Evolutionary conservation across 345 rosid genomes (phyloP), one percentile per base, ranked within the genome.

Genomic region (Lagerstroemia speciosa): DNA sequence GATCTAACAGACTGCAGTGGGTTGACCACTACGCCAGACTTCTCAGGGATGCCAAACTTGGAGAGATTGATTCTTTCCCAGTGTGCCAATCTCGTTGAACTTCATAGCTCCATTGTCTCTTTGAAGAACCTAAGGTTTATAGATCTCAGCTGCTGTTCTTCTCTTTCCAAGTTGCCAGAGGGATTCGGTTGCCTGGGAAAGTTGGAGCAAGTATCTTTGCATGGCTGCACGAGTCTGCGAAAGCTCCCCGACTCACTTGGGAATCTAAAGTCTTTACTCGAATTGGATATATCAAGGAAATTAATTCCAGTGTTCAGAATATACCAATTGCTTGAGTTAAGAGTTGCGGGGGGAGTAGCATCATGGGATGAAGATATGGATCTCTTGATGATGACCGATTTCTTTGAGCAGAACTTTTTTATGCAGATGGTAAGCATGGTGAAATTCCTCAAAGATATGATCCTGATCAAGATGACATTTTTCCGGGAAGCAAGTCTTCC

Each of bases 51-150:
- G 0, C 24, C 2, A 7, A 50, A 40, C 30, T 53, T 67, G 62
- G 63, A 67, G 46, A 67, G 0, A 29, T 32, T 67, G 27, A 26
- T 27, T 50, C 63, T 67, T 17, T 33, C 9, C 33, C 0, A 20
- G 8, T 67, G 70, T 15, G 41, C 41, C 43, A 34, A 53, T 4
- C 27, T 67, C 0, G 19, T 6, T 19, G 15, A 55, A 34, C 52
- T 50, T 48, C 62, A 67, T 9, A 26, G 48, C 20, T 67, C 70
- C 63, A 67, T 67, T 6, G 8, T 26, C 15, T 29, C 33, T 46
- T 20, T 67, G 36, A 52, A 36, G n/a, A 0, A 1, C 22, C 70
- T 67, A 22, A 34, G 11, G 61, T 31, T 26, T 20, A 17, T 67
- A 41, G 34, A 67, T 67, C 9, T 52, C 14, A 0, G 14, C 9